Conservation (phyloP, 169 alveolate genomes). For the Cryptosporidium ubiquitum region DNA sequence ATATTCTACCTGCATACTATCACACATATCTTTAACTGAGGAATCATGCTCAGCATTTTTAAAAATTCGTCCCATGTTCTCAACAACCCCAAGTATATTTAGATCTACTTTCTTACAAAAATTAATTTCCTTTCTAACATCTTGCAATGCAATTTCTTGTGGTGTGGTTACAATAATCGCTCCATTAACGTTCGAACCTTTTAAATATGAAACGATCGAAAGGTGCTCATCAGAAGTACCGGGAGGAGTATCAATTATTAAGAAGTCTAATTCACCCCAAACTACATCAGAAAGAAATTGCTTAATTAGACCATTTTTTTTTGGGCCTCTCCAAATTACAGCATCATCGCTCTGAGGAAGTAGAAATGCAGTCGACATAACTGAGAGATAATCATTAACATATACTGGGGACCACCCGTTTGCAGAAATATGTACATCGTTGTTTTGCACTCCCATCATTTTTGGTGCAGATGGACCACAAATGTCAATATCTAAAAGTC, state of each 20-base stretch:
- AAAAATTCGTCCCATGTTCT: slow-evolving; percentile 91
- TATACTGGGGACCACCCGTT: slow-evolving; percentile 98
- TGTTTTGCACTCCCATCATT: slow-evolving; percentile 91
- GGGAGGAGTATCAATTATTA: slow-evolving; percentile 98
- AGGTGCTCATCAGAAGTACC: slow-evolving; percentile 99
- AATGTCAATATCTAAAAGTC: slow-evolving; percentile 97
- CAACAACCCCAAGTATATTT: slow-evolving; percentile 94
- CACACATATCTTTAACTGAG: slow-evolving; percentile 77
- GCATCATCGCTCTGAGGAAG: slow-evolving; percentile 94
- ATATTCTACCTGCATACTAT: slow-evolving; percentile 82
- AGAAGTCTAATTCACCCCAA: slow-evolving; percentile 97
- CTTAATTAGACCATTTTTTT: slow-evolving; percentile 94
- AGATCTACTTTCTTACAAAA: slow-evolving; percentile 86
- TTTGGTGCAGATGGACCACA: slow-evolving; percentile 99
- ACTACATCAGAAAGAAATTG: slow-evolving; percentile 96
- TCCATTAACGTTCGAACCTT: slow-evolving; percentile 84
- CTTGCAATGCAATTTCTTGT: slow-evolving; percentile 91
- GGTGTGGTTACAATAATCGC: slow-evolving; percentile 87
- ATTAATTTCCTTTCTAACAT: slow-evolving; percentile 93
- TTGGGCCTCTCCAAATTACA: slow-evolving; percentile 99
- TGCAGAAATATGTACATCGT: slow-evolving; percentile 94
- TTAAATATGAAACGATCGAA: slow-evolving; percentile 90
- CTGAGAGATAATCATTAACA: slow-evolving; percentile 92
- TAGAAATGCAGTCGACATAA: slow-evolving; percentile 96
- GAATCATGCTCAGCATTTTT: slow-evolving; percentile 40